Base-by-base conservation (phyloP, 352 stramenopile genomes). In the Peronospora destructor region DNA sequence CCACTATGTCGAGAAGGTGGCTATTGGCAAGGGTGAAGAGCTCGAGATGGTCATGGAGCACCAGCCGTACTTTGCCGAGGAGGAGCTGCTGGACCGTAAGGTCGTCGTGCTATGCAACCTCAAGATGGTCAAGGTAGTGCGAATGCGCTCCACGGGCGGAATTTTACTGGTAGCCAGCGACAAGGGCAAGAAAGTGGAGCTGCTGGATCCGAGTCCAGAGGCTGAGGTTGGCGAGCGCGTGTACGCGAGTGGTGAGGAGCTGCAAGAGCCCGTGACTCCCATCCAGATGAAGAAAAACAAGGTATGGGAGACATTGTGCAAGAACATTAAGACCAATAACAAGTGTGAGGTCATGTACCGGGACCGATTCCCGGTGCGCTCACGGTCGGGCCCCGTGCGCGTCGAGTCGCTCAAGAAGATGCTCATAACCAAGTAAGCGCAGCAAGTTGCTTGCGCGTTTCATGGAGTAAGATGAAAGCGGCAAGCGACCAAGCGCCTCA, bases 261-360 rank as follows among this genome's bases (percentile, higher is more conserved):
- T 83, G 23, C 60, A 71, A 37, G 74, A 88, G 40, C 77, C 77
- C 13, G 75, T 88, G 36, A 88, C 77, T 5, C 61, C 77, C 39
- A 86, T 88, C 43, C 74, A 85, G 64, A 84, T 88, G 72, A 88
- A 88, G 71, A 88, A 88, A 68, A 85, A 86, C 69, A 88, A 88
- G 65, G 74, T 86, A 37, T 88, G 77, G 77, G 77, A 88, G 34
- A 69, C 73, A 42, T 38, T 88, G 14, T 66, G 64, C 62, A 88
- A 88, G 62, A 68, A 73, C 37, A 82, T 88, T 53, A 84, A 76
- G 67, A 86, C 74, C 29, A 86, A 71, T 59, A 82, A 82, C 51
- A 86, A 88, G 72, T 66, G 71, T 43, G 74, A 88, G 55, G 58
- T 88, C 40, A 59, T 81, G 74, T 88, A 82, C 61, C 62, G 69